phyloP scores from a whole-genome alignment of 345 rosid species.

The Aquilaria sinensis region DNA sequence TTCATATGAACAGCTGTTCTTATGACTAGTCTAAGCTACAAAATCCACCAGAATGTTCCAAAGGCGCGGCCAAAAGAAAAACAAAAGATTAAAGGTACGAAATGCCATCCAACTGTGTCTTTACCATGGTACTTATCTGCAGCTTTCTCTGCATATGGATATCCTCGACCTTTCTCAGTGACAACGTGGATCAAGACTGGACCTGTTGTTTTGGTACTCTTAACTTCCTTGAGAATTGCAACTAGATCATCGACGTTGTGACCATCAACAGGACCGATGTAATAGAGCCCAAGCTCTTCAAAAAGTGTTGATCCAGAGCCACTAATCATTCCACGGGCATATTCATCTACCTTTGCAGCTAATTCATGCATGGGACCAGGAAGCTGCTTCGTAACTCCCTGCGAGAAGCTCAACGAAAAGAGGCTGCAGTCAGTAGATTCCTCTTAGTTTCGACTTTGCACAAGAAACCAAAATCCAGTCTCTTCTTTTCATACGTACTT shows the following conservation, averaged over 20 bases:
- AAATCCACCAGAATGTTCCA: too few relatives aligned
- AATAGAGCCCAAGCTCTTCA: constrained; percentile 94
- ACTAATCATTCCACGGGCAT: constrained; percentile 97
- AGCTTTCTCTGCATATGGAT: constrained; percentile 96
- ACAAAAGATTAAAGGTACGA: too few relatives aligned
- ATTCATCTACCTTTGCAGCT: constrained; percentile 96
- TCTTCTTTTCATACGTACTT: constrained; percentile 35
- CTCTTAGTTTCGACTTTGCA: not conserved
- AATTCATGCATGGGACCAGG: constrained; percentile 92
- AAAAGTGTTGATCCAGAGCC: constrained; percentile 93
- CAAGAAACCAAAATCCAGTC: not conserved
- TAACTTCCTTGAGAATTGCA: constrained; percentile 86
- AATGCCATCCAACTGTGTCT: too few relatives aligned
- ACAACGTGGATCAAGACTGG: constrained; percentile 94
- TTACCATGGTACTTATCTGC: constrained; percentile 94
- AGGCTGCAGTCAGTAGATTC: not conserved
- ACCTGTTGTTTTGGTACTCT: constrained; percentile 84
- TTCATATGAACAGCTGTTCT: too few relatives aligned
- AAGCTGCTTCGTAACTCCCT: constrained; percentile 91
- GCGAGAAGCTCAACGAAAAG: constrained; percentile 12
- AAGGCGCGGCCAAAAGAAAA: too few relatives aligned
- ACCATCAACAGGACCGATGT: constrained; percentile 97
- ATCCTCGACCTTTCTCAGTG: constrained; percentile 98
- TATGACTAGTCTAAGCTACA: too few relatives aligned
- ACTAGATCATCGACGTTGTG: constrained; percentile 86